Evolutionary conservation across 495 filamentous ascomycete species (phyloP).

Genomic region (Darksidea phi): DNA sequence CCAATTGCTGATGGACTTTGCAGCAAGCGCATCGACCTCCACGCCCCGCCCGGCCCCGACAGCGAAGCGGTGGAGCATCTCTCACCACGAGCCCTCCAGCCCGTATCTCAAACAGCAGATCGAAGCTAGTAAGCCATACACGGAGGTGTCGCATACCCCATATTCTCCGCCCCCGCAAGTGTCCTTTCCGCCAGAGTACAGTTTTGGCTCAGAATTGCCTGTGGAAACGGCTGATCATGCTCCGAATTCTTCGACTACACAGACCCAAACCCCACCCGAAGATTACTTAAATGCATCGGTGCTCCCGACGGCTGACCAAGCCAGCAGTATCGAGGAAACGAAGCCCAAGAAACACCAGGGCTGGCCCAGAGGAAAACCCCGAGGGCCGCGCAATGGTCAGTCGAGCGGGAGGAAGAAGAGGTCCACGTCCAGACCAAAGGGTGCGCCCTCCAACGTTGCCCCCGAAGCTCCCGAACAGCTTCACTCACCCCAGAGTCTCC

Average conservation of each 20-base stretch:
- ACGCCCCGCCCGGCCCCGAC: background rate
- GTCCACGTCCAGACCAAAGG: slow-evolving; percentile 26
- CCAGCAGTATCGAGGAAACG: slow-evolving; percentile 21
- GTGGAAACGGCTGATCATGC: background rate
- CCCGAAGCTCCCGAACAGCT: slow-evolving; percentile 22
- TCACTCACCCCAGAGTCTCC: slow-evolving; percentile 36
- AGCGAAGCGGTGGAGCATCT: slow-evolving; percentile 16
- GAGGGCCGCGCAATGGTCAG: slow-evolving; percentile 33
- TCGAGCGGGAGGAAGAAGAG: slow-evolving; percentile 33
- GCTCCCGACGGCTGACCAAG: slow-evolving; percentile 5
- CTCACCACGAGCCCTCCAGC: slow-evolving; percentile 7
- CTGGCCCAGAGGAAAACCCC: slow-evolving; percentile 46
- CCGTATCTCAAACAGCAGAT: background rate
- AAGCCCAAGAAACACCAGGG: slow-evolving; percentile 38
- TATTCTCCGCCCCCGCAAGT: background rate
- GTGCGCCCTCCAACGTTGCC: background rate
- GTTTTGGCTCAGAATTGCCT: background rate
- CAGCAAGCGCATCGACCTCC: slow-evolving; percentile 7
- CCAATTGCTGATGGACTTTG: slow-evolving; percentile 33
- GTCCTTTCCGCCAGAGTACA: too few species aligned
- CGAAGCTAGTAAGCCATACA: background rate
- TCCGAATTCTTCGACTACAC: slow-evolving; percentile 12
- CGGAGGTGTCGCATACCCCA: background rate
- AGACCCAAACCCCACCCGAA: slow-evolving; percentile 40
- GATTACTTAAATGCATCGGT: slow-evolving; percentile 4